Evolutionary conservation across 2,329 filamentous ascomycete genomes (phyloP).

Genomic region (Arthrobotrys sphaeroides): DNA sequence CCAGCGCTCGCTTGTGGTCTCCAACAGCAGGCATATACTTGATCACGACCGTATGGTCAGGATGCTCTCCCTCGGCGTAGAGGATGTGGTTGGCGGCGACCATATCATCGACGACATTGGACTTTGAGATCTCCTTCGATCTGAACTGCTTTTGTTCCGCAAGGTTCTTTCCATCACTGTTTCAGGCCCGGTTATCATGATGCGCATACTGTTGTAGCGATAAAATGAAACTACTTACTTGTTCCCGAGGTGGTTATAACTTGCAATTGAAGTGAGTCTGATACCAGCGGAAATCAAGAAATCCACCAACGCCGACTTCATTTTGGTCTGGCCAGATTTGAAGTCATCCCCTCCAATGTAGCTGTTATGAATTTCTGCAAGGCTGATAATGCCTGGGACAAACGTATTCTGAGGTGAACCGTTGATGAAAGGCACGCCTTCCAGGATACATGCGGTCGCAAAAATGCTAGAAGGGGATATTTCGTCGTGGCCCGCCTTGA

Average conservation of each 20-base stretch:
- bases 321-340: constrained; percentile 99
- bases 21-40: constrained; percentile 99
- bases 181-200: neutral
- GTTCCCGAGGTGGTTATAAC: constrained; percentile 99
- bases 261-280: constrained; percentile 97
- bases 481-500: constrained; percentile 86
- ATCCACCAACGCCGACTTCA: constrained; percentile 98
- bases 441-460: constrained; percentile 90
- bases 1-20: constrained; percentile 97
- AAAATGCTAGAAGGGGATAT: constrained; percentile 96
- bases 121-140: constrained; percentile 99
- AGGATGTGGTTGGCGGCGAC: constrained; percentile 92
- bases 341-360: constrained; percentile 99
- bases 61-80: constrained; percentile 91
- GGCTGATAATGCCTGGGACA: constrained; percentile 87
- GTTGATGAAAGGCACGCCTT: constrained; percentile 94
- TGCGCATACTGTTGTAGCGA: neutral
- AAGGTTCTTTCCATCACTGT: constrained; percentile 88
- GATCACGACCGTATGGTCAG: constrained; percentile 98
- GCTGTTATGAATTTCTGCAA: constrained; percentile 84
- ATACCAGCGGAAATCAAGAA: constrained; percentile 99
- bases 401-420: constrained; percentile 99
- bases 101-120: constrained; percentile 99
- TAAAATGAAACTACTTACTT: constrained; percentile 64
- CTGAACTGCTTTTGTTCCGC: constrained; percentile 98